phyloP scores from a whole-genome alignment of 2,329 filamentous ascomycete species.

The Xylaria sp. region DNA sequence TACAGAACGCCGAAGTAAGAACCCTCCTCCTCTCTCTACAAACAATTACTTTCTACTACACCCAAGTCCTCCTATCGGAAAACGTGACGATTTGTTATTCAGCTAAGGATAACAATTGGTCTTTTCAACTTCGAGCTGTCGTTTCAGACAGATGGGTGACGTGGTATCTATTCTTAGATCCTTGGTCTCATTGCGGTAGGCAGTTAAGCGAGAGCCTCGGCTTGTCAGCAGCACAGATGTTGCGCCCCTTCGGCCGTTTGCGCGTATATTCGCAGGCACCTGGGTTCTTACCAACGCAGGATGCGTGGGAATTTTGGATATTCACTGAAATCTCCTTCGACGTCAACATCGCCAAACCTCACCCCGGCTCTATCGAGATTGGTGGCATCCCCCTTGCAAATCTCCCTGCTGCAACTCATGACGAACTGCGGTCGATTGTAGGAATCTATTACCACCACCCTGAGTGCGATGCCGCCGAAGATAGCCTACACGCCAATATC shows the following conservation, averaged over 20 bases:
- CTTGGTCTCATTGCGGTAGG: conserved; percentile 29
- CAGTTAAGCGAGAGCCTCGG: conserved; percentile 16
- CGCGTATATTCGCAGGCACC: conserved; percentile 8
- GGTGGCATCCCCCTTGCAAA: neutral
- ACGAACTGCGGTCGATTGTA: conserved; percentile 15
- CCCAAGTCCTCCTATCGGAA: conserved; percentile 42
- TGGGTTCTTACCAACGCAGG: conserved; percentile 15
- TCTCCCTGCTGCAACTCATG: conserved; percentile 18
- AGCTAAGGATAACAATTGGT: conserved; percentile 24
- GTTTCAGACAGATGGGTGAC: conserved; percentile 37
- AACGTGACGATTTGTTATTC: conserved; percentile 42
- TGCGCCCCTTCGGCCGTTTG: conserved; percentile 34
- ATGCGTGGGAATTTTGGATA: conserved; percentile 36
- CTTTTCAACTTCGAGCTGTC: conserved; percentile 40
- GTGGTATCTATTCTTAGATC: conserved; percentile 43
- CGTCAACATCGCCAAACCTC: conserved; percentile 30
- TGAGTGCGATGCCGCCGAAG: conserved; percentile 48
- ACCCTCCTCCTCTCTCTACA: conserved; percentile 25
- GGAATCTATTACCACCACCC: conserved; percentile 39
- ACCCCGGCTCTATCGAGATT: conserved; percentile 13
- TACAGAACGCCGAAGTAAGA: conserved; percentile 1
- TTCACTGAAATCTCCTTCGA: conserved; percentile 34
- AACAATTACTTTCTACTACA: conserved; percentile 41
- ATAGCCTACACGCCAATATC: conserved; percentile 41
- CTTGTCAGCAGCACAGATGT: conserved; percentile 15